A percentile compares a stretch with the other conserved stretches of the same genome.
Evolutionary conservation across 2,329 filamentous ascomycete genomes (phyloP).

Genomic region (Neonectria magnoliae): DNA sequence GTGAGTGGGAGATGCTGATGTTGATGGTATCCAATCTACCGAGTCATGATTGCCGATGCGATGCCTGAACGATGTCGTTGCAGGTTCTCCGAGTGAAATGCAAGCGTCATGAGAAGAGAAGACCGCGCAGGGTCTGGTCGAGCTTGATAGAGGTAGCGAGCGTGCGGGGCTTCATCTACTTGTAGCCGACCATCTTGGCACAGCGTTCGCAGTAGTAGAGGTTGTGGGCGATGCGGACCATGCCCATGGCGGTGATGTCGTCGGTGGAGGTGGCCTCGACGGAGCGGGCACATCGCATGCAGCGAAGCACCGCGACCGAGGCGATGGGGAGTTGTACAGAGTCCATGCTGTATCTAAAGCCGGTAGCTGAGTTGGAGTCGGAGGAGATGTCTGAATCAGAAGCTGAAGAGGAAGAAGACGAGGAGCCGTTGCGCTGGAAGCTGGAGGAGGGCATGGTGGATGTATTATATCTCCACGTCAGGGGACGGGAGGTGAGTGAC

Average conservation of each 20-base stretch:
- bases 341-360: conserved; percentile 61
- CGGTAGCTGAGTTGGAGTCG: conserved; percentile 47
- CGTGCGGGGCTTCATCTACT: conserved; percentile 52
- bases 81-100: conserved; percentile 9
- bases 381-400: conserved; percentile 39
- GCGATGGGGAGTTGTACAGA: conserved; percentile 55
- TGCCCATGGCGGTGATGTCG: conserved; percentile 66
- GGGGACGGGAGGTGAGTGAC: conserved; percentile 13
- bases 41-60: conserved; percentile 18
- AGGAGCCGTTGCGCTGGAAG: conserved; percentile 37
- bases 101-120: conserved; percentile 9
- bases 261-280: conserved; percentile 71
- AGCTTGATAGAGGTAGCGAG: conserved; percentile 7
- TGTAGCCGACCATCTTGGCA: conserved; percentile 71
- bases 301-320: conserved; percentile 69
- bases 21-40: conserved; percentile 27
- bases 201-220: conserved; percentile 74
- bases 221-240: conserved; percentile 72
- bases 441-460: conserved; percentile 31
- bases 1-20: conserved; percentile 24
- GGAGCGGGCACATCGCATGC: conserved; percentile 68
- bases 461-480: conserved; percentile 34
- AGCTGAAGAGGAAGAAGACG: conserved; percentile 36
- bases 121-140: conserved; percentile 16
- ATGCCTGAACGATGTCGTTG: conserved; percentile 16